Conservation (phyloP, 2,329 filamentous ascomycete genomes). For the Talaromyces rugulosus region DNA sequence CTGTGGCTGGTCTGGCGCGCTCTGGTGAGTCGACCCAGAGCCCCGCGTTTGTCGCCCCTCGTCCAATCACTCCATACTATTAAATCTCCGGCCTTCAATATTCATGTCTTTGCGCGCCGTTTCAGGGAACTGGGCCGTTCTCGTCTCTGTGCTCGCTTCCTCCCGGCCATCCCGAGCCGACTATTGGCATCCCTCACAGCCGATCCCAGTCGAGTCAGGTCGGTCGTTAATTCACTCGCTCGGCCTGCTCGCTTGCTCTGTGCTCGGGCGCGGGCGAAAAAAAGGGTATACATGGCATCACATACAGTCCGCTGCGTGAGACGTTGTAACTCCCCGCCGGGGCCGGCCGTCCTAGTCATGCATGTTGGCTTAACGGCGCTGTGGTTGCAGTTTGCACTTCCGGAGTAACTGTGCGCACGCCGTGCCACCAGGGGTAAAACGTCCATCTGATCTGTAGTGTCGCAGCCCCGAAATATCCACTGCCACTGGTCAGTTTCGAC, state of each 20-base stretch:
- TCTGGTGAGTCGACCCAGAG: background rate
- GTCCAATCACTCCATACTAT: background rate
- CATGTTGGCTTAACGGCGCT: background rate
- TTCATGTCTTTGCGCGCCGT: background rate
- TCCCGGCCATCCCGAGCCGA: background rate
- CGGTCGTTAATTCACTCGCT: background rate
- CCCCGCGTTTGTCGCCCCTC: background rate
- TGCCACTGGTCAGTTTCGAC: background rate
- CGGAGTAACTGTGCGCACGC: background rate
- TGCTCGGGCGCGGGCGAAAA: background rate
- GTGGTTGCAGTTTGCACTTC: background rate
- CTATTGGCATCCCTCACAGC: conserved; percentile 2
- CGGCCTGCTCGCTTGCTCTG: background rate
- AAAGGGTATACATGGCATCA: background rate
- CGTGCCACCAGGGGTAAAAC: background rate
- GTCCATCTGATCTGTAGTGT: background rate
- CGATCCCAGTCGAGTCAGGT: background rate
- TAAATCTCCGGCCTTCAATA: background rate
- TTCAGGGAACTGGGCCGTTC: background rate
- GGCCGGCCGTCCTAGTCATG: background rate
- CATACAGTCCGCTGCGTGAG: background rate
- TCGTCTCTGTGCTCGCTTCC: background rate
- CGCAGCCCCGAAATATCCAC: background rate
- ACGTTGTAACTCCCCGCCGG: background rate
- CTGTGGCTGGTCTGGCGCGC: background rate